A percentile compares a stretch with the other conserved stretches of the same genome.
These are phyloP conservation scores for Hypoxylon subgilvum DNA, from an alignment of 495 filamentous ascomycete species.

Conservation along the genomic window DNA sequence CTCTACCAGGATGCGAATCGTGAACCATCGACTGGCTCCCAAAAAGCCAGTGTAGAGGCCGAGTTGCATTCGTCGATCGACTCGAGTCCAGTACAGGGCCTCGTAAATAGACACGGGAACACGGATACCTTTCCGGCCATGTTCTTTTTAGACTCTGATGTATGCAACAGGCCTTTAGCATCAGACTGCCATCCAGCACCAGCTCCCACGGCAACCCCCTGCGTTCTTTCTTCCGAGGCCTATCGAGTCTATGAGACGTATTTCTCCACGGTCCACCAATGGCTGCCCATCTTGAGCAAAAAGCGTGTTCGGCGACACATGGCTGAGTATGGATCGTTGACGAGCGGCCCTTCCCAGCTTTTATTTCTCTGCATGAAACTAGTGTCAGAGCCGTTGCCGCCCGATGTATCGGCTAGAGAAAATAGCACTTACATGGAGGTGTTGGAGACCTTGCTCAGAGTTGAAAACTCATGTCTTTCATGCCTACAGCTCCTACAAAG, in stretches of 20 bases:
- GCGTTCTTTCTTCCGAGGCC: background rate
- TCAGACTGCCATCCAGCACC: conserved; percentile 12
- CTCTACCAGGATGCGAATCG: background rate
- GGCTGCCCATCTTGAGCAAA: conserved; percentile 57
- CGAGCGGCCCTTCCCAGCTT: conserved; percentile 47
- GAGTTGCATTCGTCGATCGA: background rate
- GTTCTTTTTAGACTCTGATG: conserved; percentile 32
- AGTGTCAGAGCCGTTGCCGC: conserved; percentile 37
- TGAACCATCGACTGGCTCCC: conserved; percentile 11
- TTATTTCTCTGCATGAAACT: conserved; percentile 57
- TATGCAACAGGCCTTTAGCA: conserved; percentile 23
- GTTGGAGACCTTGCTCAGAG: conserved; percentile 36
- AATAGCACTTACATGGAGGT: conserved; percentile 42
- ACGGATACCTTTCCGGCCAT: conserved; percentile 20
- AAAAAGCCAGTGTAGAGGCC: conserved; percentile 22
- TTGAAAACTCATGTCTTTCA: conserved; percentile 38
- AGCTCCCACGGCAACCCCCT: background rate
- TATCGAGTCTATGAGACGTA: conserved; percentile 30
- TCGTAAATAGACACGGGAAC: background rate
- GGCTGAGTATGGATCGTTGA: conserved; percentile 38
- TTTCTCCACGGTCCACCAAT: conserved; percentile 45
- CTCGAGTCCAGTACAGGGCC: background rate
- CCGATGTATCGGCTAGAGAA: conserved; percentile 44
- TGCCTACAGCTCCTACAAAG: conserved; percentile 51
- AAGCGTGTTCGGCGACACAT: conserved; percentile 44